Evolutionary conservation across 495 filamentous ascomycete species (phyloP).

Genomic region (Tetracladium setigerum): DNA sequence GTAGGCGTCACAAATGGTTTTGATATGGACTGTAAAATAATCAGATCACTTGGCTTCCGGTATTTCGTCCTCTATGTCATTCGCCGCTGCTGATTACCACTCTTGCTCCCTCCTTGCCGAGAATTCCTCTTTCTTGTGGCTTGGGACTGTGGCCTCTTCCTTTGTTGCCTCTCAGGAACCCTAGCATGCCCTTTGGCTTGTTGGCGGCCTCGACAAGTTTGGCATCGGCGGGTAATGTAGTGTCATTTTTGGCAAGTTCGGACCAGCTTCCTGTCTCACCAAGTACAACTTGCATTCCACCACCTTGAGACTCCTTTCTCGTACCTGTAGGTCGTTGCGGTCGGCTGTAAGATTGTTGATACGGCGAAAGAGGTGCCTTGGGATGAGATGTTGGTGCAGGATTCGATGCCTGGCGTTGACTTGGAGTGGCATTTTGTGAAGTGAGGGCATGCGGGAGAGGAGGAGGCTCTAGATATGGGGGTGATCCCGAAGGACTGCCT

Average conservation of each 20-base stretch:
- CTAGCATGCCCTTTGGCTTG: slow-evolving; percentile 60
- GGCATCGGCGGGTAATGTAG: slow-evolving; percentile 65
- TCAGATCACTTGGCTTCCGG: no score
- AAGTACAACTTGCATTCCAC: slow-evolving; percentile 85
- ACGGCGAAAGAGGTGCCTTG: slow-evolving; percentile 33
- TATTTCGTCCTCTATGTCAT: neutral
- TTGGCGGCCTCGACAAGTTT: slow-evolving; percentile 37
- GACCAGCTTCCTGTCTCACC: slow-evolving; percentile 86
- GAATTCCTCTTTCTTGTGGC: slow-evolving; percentile 83
- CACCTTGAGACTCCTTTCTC: slow-evolving; percentile 66
- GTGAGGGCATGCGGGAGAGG: slow-evolving; percentile 14
- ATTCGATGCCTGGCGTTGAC: slow-evolving; percentile 7
- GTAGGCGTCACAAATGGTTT: no score
- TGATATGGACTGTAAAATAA: no score
- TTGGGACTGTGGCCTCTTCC: slow-evolving; percentile 88
- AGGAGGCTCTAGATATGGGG: slow-evolving; percentile 12
- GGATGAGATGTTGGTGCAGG: slow-evolving; percentile 26
- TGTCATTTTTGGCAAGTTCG: slow-evolving; percentile 73
- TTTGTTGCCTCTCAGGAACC: slow-evolving; percentile 82
- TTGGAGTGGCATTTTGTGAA: slow-evolving; percentile 23
- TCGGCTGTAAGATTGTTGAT: slow-evolving; percentile 36
- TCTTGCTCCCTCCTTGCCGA: slow-evolving; percentile 92
- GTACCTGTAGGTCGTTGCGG: slow-evolving; percentile 33
- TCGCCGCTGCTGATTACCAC: slow-evolving; percentile 48
- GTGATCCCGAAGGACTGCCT: slow-evolving; percentile 13